Evolutionary conservation across 2,329 filamentous ascomycete genomes (phyloP).

Genomic region (Colletotrichum chrysophilum): DNA sequence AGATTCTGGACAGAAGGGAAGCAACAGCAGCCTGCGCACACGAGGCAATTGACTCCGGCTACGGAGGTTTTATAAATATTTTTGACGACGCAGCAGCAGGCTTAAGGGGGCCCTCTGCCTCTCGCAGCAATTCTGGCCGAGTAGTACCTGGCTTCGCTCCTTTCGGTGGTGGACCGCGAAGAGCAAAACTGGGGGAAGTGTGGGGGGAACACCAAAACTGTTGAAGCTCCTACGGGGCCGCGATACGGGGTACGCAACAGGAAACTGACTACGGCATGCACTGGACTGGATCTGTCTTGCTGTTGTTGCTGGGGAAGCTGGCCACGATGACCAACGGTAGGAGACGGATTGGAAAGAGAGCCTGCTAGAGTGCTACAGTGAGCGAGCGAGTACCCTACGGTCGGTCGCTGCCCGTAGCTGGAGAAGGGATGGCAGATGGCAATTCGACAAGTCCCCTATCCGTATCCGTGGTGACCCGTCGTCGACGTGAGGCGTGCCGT

Average conservation of each 20-base stretch:
- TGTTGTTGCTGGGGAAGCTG: neutral
- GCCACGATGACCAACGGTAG: neutral
- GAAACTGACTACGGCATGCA: neutral
- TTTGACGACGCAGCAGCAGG: neutral
- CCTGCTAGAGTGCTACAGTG: neutral
- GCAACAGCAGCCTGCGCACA: neutral
- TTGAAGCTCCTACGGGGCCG: neutral
- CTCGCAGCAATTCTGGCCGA: slow-evolving; percentile 23
- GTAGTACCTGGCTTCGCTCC: slow-evolving; percentile 7
- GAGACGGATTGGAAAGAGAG: neutral
- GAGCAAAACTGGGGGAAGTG: slow-evolving; percentile 19
- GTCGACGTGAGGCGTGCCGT: neutral
- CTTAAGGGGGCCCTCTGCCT: neutral
- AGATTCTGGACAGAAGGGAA: neutral
- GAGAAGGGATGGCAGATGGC: slow-evolving; percentile 3
- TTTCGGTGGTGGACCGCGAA: slow-evolving; percentile 18
- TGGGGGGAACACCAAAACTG: slow-evolving; percentile 6
- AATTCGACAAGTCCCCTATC: neutral
- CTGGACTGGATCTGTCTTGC: neutral
- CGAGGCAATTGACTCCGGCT: neutral
- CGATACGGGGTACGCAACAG: neutral
- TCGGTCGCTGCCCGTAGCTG: neutral
- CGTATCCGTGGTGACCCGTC: neutral
- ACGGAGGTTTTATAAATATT: neutral
- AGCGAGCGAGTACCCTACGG: neutral